Base-by-base conservation (phyloP, 2,329 filamentous ascomycete genomes). In the Lachnellula arida region DNA sequence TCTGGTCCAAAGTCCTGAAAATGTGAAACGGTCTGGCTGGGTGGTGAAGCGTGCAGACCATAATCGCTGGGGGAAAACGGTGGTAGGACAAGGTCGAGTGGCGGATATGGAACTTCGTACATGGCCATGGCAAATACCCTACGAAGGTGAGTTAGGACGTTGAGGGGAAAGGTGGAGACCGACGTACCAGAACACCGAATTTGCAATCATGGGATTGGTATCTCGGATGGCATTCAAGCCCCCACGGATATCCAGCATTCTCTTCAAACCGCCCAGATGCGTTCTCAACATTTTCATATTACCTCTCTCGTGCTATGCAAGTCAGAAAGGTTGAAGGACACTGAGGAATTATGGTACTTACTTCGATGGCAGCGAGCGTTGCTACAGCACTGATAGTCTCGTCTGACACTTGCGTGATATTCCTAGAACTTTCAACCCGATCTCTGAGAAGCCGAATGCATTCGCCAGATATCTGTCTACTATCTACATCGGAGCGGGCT, bases 361-460 rank as follows among this genome's bases (percentile, higher is more conserved):
- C 59, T 48, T 61, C 56, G 39, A 57, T 57, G 14, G 46, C 54
- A 46, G 59, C 54, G 35, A 59, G 55, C n/a, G 52, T 57, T 19
- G 57, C 56, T 3, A 61, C 59, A 7, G 56, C 52, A 52, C 59
- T 57, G 23, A 61, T 59, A 3, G 54, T 61, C 23, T 53, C 23
- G 55, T 61, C 59, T 11, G 44, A 48, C 1, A 57, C 35, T 11
- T 51, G 49, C 8, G 19, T 17, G 19, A 15, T 44, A 7, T 12
- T 8, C 6, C 22, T 51, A 12, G 52, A 37, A 40, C 47, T 52
- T 37, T 57, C 58, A 1, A 61, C 43, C 35, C 59, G 15, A 9
- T 55, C 46, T 46, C 54, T 28, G 8, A 61, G 37, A 11, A 59
- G 53, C 2, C 54, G 49, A 11, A 57, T 54, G 40, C 54, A 51